Evolutionary conservation across 2,329 filamentous ascomycete species (phyloP), one percentile per base, ranked within the genome.

Genomic region (Mycosphaerella sp.): DNA sequence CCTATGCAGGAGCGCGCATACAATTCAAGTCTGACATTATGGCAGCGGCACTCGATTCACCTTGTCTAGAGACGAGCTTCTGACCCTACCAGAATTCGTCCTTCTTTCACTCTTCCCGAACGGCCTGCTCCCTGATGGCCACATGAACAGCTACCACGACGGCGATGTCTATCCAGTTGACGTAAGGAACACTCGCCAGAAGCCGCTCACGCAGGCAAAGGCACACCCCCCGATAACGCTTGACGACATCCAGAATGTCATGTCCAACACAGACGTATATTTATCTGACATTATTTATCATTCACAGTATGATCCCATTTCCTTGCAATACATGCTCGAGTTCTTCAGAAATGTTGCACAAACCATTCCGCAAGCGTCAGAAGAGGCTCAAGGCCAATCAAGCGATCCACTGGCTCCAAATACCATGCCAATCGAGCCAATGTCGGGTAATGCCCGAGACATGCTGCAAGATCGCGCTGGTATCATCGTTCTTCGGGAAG

Each of bases 261-360:
- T 76, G 53, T 68, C 65, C 59, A 74, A 75, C 57, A 66, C 59
- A 61, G 65, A 70, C 60, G 68, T 76, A 73, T 76, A 76, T 62
- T 69, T 76, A 74, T 78, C 76, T 78, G 76, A 79, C 75, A 72
- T 72, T 64, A 66, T 73, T 52, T 78, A 73, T 70, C 62, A 54
- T 62, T 73, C 72, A 62, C 74, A 98, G 93, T 98, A 97, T 74
- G 93, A 98, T 71, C 91, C 93, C 18, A 84, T 85, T 47, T 97
- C 91, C 42, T 81, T 98, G 49, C 89, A 97, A 72, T 98, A 97
- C 74, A 98, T 98, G 93, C 81, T 98, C 59, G 91, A 96, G 64
- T 98, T 98, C 73, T 98, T 98, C 76, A 86, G 93, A 59, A 84
- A 85, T 60, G 91, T 98, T 57, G 93, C 93, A 48, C 89, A 96